Evolutionary conservation across 495 filamentous ascomycete genomes (phyloP).

Genomic region (Terfezia claveryi): DNA sequence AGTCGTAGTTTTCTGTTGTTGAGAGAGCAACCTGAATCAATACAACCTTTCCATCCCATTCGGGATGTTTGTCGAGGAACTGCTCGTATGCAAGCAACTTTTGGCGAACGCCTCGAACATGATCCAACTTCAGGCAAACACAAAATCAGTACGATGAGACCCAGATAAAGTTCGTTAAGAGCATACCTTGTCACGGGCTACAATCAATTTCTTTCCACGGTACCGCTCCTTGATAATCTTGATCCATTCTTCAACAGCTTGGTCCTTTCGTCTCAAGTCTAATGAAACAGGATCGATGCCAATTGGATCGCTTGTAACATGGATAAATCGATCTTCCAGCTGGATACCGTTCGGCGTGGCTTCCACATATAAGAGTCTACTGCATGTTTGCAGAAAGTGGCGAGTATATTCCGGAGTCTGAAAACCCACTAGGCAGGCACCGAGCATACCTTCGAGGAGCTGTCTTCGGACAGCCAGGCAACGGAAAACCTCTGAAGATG

Average conservation of each 20-base stretch:
- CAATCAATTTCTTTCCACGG: constrained; percentile 65
- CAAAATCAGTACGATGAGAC: constrained; percentile 2
- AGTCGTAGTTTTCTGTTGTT: constrained; percentile 62
- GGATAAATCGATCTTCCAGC: constrained; percentile 79
- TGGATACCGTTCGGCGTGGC: constrained; percentile 71
- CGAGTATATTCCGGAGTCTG: constrained; percentile 80
- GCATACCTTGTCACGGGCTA: constrained; percentile 55
- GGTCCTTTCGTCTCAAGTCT: constrained; percentile 44
- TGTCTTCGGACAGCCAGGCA: constrained; percentile 67
- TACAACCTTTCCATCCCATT: constrained; percentile 68
- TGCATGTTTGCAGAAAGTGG: constrained; percentile 87
- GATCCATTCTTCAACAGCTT: constrained; percentile 55
- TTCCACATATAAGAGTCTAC: constrained; percentile 63
- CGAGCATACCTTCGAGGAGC: constrained; percentile 72
- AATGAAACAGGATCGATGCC: constrained; percentile 68
- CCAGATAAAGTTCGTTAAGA: background rate
- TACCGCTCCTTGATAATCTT: constrained; percentile 58
- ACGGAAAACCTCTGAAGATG: constrained; percentile 83
- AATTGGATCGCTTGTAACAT: constrained; percentile 52
- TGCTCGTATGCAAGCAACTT: constrained; percentile 83
- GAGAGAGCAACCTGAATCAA: constrained; percentile 85
- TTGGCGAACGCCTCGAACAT: constrained; percentile 70
- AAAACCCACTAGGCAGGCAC: constrained; percentile 75
- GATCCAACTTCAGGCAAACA: constrained; percentile 34
- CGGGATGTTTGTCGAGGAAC: constrained; percentile 77